phyloP scores from a whole-genome alignment of 1,284 basidiomycete genomes.

The Trametes sp. region DNA sequence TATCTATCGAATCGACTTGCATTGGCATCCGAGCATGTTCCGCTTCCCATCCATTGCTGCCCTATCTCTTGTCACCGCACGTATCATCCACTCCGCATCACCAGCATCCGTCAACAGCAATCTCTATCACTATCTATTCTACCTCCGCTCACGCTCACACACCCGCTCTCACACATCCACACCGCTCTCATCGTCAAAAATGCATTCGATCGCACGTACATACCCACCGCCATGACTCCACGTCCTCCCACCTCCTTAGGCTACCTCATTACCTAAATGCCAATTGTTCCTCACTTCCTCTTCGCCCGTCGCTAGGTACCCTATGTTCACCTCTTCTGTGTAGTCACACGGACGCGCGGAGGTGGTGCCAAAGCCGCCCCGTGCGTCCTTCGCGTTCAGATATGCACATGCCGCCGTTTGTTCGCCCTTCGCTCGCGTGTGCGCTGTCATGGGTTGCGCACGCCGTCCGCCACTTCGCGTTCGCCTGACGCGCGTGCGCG shows the following conservation, averaged over 20 bases:
- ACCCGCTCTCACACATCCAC: constrained; percentile 18
- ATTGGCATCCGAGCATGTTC: constrained; percentile 14
- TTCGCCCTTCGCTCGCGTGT: constrained; percentile 8
- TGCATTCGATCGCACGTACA: constrained; percentile 29
- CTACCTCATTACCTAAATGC: constrained; percentile 13
- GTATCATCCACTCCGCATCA: constrained; percentile 20
- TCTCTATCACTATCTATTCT: constrained; percentile 32
- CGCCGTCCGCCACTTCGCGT: constrained; percentile 13
- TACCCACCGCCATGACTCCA: constrained; percentile 10
- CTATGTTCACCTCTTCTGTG: constrained; percentile 2
- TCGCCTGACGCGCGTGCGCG: constrained; percentile 22
- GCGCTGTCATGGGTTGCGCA: constrained; percentile 18
- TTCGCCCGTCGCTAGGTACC: constrained; percentile 14
- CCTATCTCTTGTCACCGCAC: constrained; percentile 16
- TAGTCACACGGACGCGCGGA: constrained; percentile 9
- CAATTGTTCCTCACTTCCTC: background rate
- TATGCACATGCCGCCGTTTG: constrained; percentile 6
- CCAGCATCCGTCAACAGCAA: constrained; percentile 24
- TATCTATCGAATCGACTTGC: constrained; percentile 26
- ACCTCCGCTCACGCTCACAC: constrained; percentile 23
- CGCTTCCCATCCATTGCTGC: constrained; percentile 18
- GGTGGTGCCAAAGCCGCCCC: constrained; percentile 19
- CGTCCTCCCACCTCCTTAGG: constrained; percentile 2
- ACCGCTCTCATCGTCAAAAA: constrained; percentile 28
- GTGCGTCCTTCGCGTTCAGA: background rate